A percentile compares a stretch with the other conserved stretches of the same genome.
These are phyloP conservation scores for Dictyostelium brefeldianum DNA, from an alignment of 78 protist genomes.

Conservation along the genomic window DNA sequence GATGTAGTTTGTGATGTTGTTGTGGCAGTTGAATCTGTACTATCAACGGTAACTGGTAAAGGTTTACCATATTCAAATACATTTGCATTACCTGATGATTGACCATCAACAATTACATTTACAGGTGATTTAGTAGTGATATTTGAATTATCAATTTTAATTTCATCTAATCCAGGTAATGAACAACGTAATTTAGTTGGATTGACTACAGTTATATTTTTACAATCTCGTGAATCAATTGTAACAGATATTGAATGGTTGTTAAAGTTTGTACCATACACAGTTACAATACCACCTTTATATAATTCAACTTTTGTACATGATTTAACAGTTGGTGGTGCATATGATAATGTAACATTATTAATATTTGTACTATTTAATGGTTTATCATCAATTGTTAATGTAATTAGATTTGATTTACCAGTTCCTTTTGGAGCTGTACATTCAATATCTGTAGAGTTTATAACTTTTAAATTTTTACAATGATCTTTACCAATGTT, in stretches of 20 bases:
- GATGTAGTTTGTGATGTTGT: too few species aligned
- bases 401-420: neutral
- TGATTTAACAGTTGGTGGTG: neutral
- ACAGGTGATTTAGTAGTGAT: neutral
- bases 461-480: neutral
- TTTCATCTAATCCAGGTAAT: neutral
- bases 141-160: too few species aligned
- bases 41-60: neutral
- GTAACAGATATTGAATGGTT: neutral
- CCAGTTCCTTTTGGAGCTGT: conserved; percentile 11
- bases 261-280: neutral
- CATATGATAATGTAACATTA: neutral
- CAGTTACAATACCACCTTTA: conserved; percentile 9
- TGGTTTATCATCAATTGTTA: neutral
- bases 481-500: neutral
- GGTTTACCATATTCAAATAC: neutral
- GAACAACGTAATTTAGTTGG: neutral
- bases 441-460: neutral
- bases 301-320: neutral
- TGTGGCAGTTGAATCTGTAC: too few species aligned
- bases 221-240: neutral
- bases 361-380: neutral
- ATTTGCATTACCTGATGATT: neutral
- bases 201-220: neutral
- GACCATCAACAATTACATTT: neutral